These are phyloP conservation scores for Panicum virgatum DNA, from an alignment of 202 grass and related monocot species.

Conservation along the genomic window DNA sequence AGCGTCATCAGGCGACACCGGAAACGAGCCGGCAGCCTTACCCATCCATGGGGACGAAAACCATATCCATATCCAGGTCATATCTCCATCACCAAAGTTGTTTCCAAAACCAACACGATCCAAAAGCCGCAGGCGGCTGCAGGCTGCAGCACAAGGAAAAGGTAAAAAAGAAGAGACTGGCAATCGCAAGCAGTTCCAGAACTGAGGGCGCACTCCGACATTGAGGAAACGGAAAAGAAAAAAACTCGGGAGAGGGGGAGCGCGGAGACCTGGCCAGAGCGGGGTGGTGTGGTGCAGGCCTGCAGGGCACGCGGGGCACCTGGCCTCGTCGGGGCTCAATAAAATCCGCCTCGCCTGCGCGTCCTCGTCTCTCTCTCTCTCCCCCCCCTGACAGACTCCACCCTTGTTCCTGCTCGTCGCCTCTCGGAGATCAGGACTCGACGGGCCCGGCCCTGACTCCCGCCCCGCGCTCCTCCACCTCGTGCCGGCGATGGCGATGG, in stretches of 20 bases:
- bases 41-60: neutral
- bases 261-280: neutral
- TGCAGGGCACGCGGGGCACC: conserved; percentile 15
- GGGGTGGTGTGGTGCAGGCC: neutral
- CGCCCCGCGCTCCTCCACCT: neutral
- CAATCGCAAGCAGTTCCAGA: neutral
- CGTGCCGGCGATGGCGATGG: conserved; percentile 44
- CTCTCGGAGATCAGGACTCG: neutral
- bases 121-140: neutral
- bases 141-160: neutral
- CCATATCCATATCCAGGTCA: neutral
- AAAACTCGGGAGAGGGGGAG: too few species aligned
- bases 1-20: neutral
- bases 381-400: neutral
- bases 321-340: conserved; percentile 18
- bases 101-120: neutral
- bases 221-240: neutral
- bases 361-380: neutral
- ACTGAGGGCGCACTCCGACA: neutral
- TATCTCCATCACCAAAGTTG: neutral
- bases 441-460: neutral
- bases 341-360: conserved; percentile 20
- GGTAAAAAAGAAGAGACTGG: neutral
- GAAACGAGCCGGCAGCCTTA: neutral
- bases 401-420: neutral